Evolutionary conservation across 2,329 filamentous ascomycete species (phyloP).

Genomic region (Pestalotiopsis sp.): DNA sequence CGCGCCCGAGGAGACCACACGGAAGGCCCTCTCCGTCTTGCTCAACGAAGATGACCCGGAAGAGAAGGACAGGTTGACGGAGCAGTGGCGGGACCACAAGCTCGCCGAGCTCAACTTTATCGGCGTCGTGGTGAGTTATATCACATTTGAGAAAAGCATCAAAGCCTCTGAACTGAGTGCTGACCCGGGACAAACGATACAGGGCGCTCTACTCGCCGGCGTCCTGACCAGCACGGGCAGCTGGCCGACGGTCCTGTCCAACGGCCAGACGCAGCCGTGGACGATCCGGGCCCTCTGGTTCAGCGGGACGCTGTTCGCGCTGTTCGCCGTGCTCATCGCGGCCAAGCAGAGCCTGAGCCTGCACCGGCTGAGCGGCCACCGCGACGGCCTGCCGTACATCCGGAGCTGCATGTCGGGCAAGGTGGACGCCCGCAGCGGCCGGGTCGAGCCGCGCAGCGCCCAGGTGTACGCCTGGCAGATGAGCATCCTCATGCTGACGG

Average conservation of each 20-base stretch:
- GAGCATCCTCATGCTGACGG: slow-evolving; percentile 18
- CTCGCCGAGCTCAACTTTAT: slow-evolving; percentile 19
- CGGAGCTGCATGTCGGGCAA: slow-evolving; percentile 20
- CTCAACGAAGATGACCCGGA: slow-evolving; percentile 14
- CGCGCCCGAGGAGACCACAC: slow-evolving; percentile 15
- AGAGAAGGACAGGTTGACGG: slow-evolving; percentile 12
- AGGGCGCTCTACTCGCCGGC: slow-evolving; percentile 36
- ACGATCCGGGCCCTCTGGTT: slow-evolving; percentile 40
- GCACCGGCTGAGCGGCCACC: slow-evolving; percentile 40
- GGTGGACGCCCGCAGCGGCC: slow-evolving; percentile 5
- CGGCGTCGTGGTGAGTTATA: slow-evolving; percentile 12
- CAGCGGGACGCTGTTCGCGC: slow-evolving; percentile 45
- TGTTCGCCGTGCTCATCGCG: slow-evolving; percentile 49
- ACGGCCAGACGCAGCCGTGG: slow-evolving; percentile 38
- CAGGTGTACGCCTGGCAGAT: slow-evolving; percentile 26
- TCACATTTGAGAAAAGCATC: background rate
- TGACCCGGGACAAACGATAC: background rate
- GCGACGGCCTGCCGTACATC: slow-evolving; percentile 35
- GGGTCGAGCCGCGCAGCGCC: slow-evolving; percentile 11
- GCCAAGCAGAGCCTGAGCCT: slow-evolving; percentile 42
- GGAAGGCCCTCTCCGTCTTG: slow-evolving; percentile 12
- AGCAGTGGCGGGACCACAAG: slow-evolving; percentile 15
- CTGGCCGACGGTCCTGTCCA: slow-evolving; percentile 40
- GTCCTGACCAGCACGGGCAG: slow-evolving; percentile 42
- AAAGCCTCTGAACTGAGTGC: too few species aligned